These are phyloP conservation scores for Conticribra weissflogii DNA, from an alignment of 108 stramenopile genomes.

Conservation along the genomic window DNA sequence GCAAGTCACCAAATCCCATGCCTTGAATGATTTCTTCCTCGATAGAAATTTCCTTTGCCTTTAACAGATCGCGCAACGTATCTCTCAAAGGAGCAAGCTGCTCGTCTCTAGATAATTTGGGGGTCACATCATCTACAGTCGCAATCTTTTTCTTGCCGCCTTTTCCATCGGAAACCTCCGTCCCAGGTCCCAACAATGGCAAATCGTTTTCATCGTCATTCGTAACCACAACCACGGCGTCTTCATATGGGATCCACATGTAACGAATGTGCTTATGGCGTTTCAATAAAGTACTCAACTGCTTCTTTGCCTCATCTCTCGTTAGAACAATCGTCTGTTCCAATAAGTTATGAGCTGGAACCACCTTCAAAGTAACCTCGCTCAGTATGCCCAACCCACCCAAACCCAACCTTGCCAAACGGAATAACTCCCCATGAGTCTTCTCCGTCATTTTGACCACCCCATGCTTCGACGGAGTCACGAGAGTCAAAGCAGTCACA, in stretches of 20 bases:
- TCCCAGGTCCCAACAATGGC: conserved; percentile 35
- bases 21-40: conserved; percentile 64
- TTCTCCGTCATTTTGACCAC: conserved; percentile 70
- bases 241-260: conserved; percentile 99
- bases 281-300: conserved; percentile 59
- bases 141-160: conserved; percentile 44
- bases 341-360: conserved; percentile 89
- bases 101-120: conserved; percentile 47
- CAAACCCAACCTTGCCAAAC: conserved; percentile 88
- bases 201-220: conserved; percentile 80
- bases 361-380: conserved; percentile 87
- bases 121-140: conserved; percentile 39
- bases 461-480: conserved; percentile 85
- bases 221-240: conserved; percentile 94
- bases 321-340: conserved; percentile 92
- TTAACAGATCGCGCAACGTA: conserved; percentile 58
- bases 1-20: conserved; percentile 92
- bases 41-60: conserved; percentile 30
- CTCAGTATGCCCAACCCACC: conserved; percentile 96
- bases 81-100: conserved; percentile 66
- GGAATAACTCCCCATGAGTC: conserved; percentile 75
- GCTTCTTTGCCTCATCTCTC: conserved; percentile 73
- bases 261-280: conserved; percentile 94
- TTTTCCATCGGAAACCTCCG: conserved; percentile 38
- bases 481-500: conserved; percentile 85